phyloP scores from a whole-genome alignment of 2,329 filamentous ascomycete genomes.

The Aspergillus vadensis region DNA sequence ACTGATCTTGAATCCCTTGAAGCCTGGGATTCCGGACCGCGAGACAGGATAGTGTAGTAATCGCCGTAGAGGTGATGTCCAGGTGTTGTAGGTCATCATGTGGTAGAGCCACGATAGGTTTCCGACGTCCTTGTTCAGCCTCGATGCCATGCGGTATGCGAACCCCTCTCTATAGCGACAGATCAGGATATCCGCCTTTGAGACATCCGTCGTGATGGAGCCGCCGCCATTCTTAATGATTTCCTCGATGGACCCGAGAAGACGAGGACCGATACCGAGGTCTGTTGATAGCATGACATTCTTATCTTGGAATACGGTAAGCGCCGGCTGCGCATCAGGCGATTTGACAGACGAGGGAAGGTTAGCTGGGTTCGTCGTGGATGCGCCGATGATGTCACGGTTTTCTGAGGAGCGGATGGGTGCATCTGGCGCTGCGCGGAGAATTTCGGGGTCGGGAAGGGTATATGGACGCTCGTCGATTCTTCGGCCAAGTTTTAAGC shows the following conservation, averaged over 20 bases:
- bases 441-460: slow-evolving; percentile 81
- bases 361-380: slow-evolving; percentile 52
- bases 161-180: slow-evolving; percentile 82
- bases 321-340: slow-evolving; percentile 48
- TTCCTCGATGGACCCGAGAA: slow-evolving; percentile 67
- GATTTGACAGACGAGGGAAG: slow-evolving; percentile 36
- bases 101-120: slow-evolving; percentile 94
- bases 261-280: slow-evolving; percentile 67
- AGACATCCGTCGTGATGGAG: slow-evolving; percentile 63
- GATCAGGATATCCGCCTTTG: slow-evolving; percentile 78
- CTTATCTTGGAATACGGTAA: slow-evolving; percentile 75
- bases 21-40: slow-evolving; percentile 74
- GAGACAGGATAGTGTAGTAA: slow-evolving; percentile 90
- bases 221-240: slow-evolving; percentile 75
- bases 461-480: slow-evolving; percentile 87
- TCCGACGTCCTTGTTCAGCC: slow-evolving; percentile 78
- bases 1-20: slow-evolving; percentile 75
- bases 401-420: slow-evolving; percentile 60
- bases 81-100: slow-evolving; percentile 83
- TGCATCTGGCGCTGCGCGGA: slow-evolving; percentile 61
- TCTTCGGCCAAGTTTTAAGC: slow-evolving; percentile 84
- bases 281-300: slow-evolving; percentile 76
- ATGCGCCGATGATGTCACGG: slow-evolving; percentile 68
- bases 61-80: slow-evolving; percentile 80
- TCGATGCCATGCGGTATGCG: slow-evolving; percentile 76